These are phyloP conservation scores for Gleditsia sinensis DNA, from an alignment of 306 rosid genomes.

Conservation along the genomic window DNA sequence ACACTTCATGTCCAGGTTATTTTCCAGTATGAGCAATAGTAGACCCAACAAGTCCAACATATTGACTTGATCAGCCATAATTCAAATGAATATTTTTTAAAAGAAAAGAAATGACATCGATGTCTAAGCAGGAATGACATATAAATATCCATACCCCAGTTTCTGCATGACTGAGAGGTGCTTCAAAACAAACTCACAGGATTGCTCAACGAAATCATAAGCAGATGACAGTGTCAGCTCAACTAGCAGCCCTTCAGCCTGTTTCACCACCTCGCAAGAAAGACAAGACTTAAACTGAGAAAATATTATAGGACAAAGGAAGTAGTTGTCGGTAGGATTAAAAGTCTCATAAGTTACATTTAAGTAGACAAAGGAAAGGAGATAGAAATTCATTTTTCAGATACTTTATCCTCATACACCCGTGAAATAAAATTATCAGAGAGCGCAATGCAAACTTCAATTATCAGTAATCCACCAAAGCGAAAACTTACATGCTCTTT, in stretches of 20 bases:
- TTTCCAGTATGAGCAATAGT: slow-evolving; percentile 20
- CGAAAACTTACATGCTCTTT: slow-evolving; percentile 5
- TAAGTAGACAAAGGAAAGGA: neutral
- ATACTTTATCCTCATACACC: too few species aligned
- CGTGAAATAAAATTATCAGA: neutral
- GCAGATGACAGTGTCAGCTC: slow-evolving; percentile 75
- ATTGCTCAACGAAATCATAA: slow-evolving; percentile 81
- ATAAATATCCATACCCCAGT: slow-evolving; percentile 53
- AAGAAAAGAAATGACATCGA: slow-evolving; percentile 3
- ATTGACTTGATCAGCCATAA: neutral
- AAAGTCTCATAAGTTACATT: slow-evolving; percentile 1
- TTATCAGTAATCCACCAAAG: slow-evolving; percentile 5
- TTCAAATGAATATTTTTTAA: neutral
- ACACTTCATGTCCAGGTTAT: neutral
- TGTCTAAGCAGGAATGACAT: slow-evolving; percentile 3
- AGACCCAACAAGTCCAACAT: slow-evolving; percentile 13
- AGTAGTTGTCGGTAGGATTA: neutral
- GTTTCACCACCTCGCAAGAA: slow-evolving; percentile 43
- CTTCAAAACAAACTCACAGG: slow-evolving; percentile 75
- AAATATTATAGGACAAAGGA: neutral
- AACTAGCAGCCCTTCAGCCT: slow-evolving; percentile 90
- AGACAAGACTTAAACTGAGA: slow-evolving; percentile 8
- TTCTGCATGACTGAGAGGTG: slow-evolving; percentile 80
- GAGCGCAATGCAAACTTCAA: neutral
- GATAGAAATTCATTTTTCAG: slow-evolving; percentile 4